These are phyloP conservation scores for Kodamaea ohmeri DNA, from an alignment of 1,139 yeast species.

Conservation along the genomic window DNA sequence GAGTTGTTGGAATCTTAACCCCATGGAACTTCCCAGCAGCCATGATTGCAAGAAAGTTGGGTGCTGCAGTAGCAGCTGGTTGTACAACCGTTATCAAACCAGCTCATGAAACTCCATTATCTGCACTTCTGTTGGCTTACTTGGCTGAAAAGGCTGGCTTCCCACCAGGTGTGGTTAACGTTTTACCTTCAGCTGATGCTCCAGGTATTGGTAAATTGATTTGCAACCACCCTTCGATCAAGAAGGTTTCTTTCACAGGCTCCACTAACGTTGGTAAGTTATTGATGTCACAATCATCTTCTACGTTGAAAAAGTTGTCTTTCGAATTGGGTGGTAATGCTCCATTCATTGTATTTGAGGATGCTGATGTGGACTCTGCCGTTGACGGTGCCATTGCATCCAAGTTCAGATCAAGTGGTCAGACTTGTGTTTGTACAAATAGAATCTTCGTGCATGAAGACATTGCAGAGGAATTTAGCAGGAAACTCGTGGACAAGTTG, in stretches of 20 bases:
- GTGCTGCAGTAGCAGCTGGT: slow-evolving; percentile 91
- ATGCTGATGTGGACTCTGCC: slow-evolving; percentile 48
- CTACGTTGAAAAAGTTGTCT: slow-evolving; percentile 47
- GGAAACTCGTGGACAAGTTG: slow-evolving; percentile 34
- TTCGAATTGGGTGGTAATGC: slow-evolving; percentile 56
- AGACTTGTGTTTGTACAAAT: slow-evolving; percentile 88
- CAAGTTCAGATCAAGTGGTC: slow-evolving; percentile 74
- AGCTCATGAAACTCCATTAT: slow-evolving; percentile 83
- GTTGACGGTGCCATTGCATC: slow-evolving; percentile 51
- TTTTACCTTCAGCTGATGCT: slow-evolving; percentile 57
- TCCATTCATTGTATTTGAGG: slow-evolving; percentile 48
- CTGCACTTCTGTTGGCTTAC: slow-evolving; percentile 78
- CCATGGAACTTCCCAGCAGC: slow-evolving; percentile 98
- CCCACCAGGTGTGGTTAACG: slow-evolving; percentile 80
- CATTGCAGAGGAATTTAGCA: slow-evolving; percentile 58
- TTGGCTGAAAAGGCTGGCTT: slow-evolving; percentile 78
- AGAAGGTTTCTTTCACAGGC: slow-evolving; percentile 58
- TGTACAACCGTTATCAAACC: slow-evolving; percentile 90
- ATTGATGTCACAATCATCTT: slow-evolving; percentile 46
- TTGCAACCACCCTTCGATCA: slow-evolving; percentile 38
- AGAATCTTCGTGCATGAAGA: slow-evolving; percentile 72
- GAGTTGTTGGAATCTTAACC: slow-evolving; percentile 86
- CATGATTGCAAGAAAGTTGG: slow-evolving; percentile 89
- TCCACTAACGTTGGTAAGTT: slow-evolving; percentile 56
- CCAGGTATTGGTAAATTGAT: slow-evolving; percentile 58